Evolutionary conservation across 345 rosid genomes (phyloP), one percentile per base, ranked within the genome.

Genomic region (Rhodamnia rubescens): DNA sequence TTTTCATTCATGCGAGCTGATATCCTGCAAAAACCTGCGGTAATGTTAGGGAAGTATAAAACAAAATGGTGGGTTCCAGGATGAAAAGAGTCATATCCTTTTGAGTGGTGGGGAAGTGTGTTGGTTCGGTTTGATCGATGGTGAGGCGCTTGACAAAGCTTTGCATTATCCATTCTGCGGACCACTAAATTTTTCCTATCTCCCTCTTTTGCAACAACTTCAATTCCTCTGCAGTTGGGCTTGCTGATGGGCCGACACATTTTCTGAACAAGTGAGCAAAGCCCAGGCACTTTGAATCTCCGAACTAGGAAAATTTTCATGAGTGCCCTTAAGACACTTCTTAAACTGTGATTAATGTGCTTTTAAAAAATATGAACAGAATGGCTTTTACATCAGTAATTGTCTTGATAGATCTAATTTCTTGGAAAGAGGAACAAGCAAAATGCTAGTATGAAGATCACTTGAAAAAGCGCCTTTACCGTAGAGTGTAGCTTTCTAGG

Each of bases 91-190:
- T 54, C 29, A 9, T 54, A 40, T 49, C 42, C 24, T 49, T 44
- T 85, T 54, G 10, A 82, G 87, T 61, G 85, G 87, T 82, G 82
- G 61, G 82, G 87, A 83, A 82, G 29, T 8, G 44, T 32, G 16
- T 27, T 18, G 84, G 56, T 53, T 42, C 78, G 20, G 52, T 21
- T 14, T 29, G 40, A 7, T 47, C 50, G 49, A 22, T 8, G 44
- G 27, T 32, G 21, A 82, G 81, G 51, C 56, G 9, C 24, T 10
- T 53, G 52, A 61, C n/a, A 64, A 42, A 27, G 32, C 50, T 47
- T 11, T 83, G 85, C 83, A 47, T 86, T 83, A 83, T 86, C 87
- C 61, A 54, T 83, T 54, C 47, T 53, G 69, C 8, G 53, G 87
- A 83, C 81, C 85, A 82, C 51, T 69, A 36, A 36, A 32, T 3